These are phyloP conservation scores for Paecilomyces formosus DNA, from an alignment of 2,329 filamentous ascomycete species.

Conservation along the genomic window DNA sequence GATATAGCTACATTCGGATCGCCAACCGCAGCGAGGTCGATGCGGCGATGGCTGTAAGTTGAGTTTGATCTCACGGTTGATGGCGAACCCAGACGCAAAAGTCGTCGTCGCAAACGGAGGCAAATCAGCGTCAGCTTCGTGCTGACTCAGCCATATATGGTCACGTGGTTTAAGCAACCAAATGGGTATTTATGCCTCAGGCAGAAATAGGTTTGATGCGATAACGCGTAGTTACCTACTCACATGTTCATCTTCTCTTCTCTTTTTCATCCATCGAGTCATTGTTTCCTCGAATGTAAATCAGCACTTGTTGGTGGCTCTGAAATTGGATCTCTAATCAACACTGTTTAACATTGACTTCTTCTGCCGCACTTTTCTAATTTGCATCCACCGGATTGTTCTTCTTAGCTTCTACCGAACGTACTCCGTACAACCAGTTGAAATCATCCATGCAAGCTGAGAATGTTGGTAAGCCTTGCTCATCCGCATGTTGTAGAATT, in stretches of 20 bases:
- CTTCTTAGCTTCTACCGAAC: background rate
- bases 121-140: background rate
- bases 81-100: background rate
- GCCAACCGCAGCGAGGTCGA: conserved; percentile 21
- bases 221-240: too few species aligned
- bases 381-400: background rate
- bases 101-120: background rate
- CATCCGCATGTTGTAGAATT: too few species aligned
- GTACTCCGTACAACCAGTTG: background rate
- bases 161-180: background rate
- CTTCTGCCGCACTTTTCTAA: background rate
- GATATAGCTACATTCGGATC: conserved; percentile 29
- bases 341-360: background rate
- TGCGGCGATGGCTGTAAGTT: conserved; percentile 13
- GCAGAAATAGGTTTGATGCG: background rate
- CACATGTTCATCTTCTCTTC: too few species aligned
- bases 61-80: background rate
- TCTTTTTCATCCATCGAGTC: background rate
- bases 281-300: background rate
- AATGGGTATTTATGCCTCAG: background rate
- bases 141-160: background rate
- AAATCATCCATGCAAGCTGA: background rate
- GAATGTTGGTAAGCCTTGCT: background rate
- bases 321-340: background rate
- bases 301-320: background rate